Base-by-base conservation (phyloP, 495 filamentous ascomycete genomes). In the Trichocladium antarcticum region DNA sequence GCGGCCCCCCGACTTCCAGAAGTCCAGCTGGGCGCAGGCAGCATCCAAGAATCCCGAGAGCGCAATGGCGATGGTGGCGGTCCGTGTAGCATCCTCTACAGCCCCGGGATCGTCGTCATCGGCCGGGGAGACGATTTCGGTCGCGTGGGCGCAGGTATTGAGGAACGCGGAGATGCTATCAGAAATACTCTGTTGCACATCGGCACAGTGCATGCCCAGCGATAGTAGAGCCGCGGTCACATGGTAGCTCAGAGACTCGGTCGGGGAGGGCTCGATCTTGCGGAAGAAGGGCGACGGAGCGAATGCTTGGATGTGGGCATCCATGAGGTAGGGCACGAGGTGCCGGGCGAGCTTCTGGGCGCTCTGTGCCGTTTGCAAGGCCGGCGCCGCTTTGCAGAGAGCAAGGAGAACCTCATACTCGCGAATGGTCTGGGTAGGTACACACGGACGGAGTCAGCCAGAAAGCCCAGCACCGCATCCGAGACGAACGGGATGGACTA, bases 361-460 rank as follows among this genome's bases (percentile, higher is more conserved):
- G 62, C 80, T 82, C 45, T 86, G 77, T 6, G 69, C 57, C 42
- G 74, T 75, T 15, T 78, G 71, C 12, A 96, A 68, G 14, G 79
- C 69, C 15, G 86, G 81, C 8, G 88, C 85, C 21, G 92, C 85
- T 66, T 85, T 87, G 66, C 89, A 94, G 19, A 98, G 74, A 27
- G 89, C 87, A 16, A 97, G 68, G 21, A 97, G 73, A 34, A 90
- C 82, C 62, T 97, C 89, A 50, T 93, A 79, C 72, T 98, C 92
- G 45, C 85, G 80, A 42, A 87, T 77, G 9, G 68, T 75, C 75
- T 79, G n/a, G n/a, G n/a, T n/a, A n/a, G n/a, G n/a, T n/a, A 56
- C 9, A 36, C 11, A 21, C 15, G 14, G 10, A 31, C 17, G 17
- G 1, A 28, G 58, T 63, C 48, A 63, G 62, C 29, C 44, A 53